Percentiles rank a stretch among this genome's conserved stretches.
Conservation (phyloP, 352 stramenopile genomes). For the Globisporangium heterothallicum region DNA sequence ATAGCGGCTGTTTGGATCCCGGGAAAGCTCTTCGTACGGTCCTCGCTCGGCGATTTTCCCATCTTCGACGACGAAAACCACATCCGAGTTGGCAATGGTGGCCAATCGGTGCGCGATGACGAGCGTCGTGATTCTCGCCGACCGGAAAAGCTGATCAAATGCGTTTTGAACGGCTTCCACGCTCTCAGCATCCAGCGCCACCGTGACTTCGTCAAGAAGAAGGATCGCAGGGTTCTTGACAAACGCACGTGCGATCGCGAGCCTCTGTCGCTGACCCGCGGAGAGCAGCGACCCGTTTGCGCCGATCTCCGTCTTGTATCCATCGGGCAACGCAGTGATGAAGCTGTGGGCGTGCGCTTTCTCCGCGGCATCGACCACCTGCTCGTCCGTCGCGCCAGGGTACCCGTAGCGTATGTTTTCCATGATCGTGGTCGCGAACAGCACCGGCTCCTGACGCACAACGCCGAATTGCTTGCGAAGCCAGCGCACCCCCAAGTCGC, state of each 20-base stretch:
- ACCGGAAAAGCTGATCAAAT: conserved; percentile 37
- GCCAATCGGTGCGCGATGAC: conserved; percentile 88
- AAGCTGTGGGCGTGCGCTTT: conserved; percentile 32
- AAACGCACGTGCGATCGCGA: conserved; percentile 86
- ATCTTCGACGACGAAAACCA: conserved; percentile 60
- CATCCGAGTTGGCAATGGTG: conserved; percentile 44
- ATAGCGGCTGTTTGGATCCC: conserved; percentile 4
- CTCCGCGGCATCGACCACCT: conserved; percentile 12
- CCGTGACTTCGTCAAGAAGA: conserved; percentile 79
- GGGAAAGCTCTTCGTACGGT: not conserved
- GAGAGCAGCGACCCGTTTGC: conserved; percentile 41
- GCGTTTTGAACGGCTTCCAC: conserved; percentile 76
- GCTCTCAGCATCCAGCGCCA: conserved; percentile 47
- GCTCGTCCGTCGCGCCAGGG: not conserved
- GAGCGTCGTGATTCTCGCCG: conserved; percentile 57
- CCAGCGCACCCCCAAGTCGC: conserved; percentile 53
- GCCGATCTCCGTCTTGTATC: conserved; percentile 81
- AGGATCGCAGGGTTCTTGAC: conserved; percentile 68
- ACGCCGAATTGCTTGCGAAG: conserved; percentile 81
- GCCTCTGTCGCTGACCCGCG: conserved; percentile 32
- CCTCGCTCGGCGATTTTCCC: conserved; percentile 51
- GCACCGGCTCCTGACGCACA: conserved; percentile 78
- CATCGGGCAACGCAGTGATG: conserved; percentile 69
- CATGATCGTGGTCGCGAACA: conserved; percentile 21
- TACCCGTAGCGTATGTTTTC: conserved; percentile 21